Percentiles rank a stretch among this genome's conserved stretches.
Conservation (phyloP, 257 asterid species). For the Nicotiana paniculata region DNA sequence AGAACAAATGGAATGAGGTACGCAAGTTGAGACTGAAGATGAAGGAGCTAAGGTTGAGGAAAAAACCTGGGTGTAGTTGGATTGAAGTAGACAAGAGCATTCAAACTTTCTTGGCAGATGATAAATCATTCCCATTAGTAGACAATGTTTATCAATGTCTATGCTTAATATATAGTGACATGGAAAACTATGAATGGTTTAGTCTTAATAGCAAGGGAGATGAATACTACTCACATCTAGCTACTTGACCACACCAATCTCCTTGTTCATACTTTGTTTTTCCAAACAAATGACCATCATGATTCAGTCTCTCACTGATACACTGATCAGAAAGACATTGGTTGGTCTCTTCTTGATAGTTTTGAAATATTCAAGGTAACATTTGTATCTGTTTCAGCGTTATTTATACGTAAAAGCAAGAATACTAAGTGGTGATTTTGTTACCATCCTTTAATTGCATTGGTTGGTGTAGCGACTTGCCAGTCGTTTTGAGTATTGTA, state of each 20-base stretch:
- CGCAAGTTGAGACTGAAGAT: slow-evolving; percentile 50
- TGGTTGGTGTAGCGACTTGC: background rate
- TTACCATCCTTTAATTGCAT: background rate
- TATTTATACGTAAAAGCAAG: background rate
- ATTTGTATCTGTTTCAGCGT: background rate
- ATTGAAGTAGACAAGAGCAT: slow-evolving; percentile 53
- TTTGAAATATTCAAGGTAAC: background rate
- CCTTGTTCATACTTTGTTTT: background rate
- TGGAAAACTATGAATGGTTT: slow-evolving; percentile 37
- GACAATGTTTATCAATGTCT: slow-evolving; percentile 49
- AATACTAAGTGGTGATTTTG: background rate
- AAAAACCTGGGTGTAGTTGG: slow-evolving; percentile 77
- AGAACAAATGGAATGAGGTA: slow-evolving; percentile 48
- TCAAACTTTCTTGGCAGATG: slow-evolving; percentile 48
- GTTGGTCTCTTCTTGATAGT: background rate
- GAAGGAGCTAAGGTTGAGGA: slow-evolving; percentile 56
- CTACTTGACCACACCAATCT: background rate
- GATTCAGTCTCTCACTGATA: background rate
- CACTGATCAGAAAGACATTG: background rate
- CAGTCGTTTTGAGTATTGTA: no score
- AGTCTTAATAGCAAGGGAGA: background rate
- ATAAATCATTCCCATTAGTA: slow-evolving; percentile 31
- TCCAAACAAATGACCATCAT: background rate
- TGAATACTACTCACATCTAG: background rate
- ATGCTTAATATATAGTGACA: slow-evolving; percentile 34